Base-by-base conservation (phyloP, 306 rosid species). In the Geum urbanum region DNA sequence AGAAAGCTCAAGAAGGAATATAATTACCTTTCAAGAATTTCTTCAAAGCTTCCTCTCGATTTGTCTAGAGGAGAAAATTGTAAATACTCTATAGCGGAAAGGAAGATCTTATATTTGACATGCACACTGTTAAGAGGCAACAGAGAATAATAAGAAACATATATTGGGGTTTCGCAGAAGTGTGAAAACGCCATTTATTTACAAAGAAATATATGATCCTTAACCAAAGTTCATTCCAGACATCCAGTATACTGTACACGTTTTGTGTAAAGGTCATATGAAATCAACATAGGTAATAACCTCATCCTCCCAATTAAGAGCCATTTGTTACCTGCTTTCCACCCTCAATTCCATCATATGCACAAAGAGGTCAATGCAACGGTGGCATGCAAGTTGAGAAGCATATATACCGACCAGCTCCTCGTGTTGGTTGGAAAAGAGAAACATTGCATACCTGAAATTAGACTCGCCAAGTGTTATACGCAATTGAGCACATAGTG, bases 281-380 rank as follows among this genome's bases (percentile, higher is more conserved):
- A n/a, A 71, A 74, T 24, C 9, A 5, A 65, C n/a, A 32, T 56
- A 52, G 35, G 50, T 11, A 47, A 47, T 18, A 53, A 66, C 40
- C 56, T 49, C 57, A 67, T 49, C 63, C 14, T 15, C 73, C 24
- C 52, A 9, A 41, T 32, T 44, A 62, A 12, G 47, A 79, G 74
- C 73, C 69, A 66, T 68, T 3, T 7, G 24, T 65, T 78, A 94
- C 99, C 99, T 91, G 92, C 92, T 91, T 69, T 88, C 69, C 75
- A 91, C 87, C 88, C 97, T 86, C 70, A 87, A 84, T 82, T 94
- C 99, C 97, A 94, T 94, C 97, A 94, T 94, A 78, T 94, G 88
- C 78, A 88, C 97, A 66, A 91, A 94, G 68, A 94, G 96, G 76
- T 94, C 96, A 58, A 94, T 79, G 79, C 99, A 94, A 40, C 92